These are phyloP conservation scores for Calonectria pteridis DNA, from an alignment of 2,329 filamentous ascomycete genomes.

Conservation along the genomic window DNA sequence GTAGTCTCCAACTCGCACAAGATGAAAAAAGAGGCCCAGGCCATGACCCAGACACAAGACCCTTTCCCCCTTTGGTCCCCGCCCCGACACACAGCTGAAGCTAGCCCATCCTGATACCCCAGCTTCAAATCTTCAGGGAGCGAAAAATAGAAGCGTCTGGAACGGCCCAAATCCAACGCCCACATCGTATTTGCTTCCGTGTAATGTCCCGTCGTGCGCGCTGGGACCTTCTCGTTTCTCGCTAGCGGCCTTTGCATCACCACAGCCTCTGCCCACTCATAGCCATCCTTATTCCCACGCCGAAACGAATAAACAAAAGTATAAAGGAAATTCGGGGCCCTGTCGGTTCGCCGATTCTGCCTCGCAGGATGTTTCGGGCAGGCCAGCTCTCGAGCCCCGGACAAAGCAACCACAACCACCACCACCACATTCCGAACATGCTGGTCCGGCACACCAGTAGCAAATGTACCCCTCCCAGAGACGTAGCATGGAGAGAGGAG, in stretches of 20 bases:
- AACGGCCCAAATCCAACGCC: slow-evolving; percentile 14
- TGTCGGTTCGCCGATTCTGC: background rate
- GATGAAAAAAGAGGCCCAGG: background rate
- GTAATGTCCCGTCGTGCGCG: background rate
- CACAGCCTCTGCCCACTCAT: background rate
- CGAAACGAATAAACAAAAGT: slow-evolving; percentile 6
- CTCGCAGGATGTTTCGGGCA: background rate
- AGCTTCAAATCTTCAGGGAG: slow-evolving; percentile 10
- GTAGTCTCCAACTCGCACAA: background rate
- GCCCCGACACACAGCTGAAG: background rate
- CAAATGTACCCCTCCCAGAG: background rate
- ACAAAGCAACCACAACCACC: background rate
- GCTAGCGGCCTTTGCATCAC: slow-evolving; percentile 1
- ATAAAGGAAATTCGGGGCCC: background rate
- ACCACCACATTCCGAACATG: background rate
- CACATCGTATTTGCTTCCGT: slow-evolving; percentile 19
- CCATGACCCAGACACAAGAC: background rate
- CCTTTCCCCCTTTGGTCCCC: slow-evolving; percentile 5
- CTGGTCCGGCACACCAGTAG: background rate
- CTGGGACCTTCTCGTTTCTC: slow-evolving; percentile 1
- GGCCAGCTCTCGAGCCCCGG: background rate
- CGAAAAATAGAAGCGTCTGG: slow-evolving; percentile 13
- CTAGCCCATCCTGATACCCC: slow-evolving; percentile 13
- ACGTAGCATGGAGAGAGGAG: background rate
- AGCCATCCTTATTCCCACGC: slow-evolving; percentile 2